These are phyloP conservation scores for Cerrena zonata DNA, from an alignment of 1,284 basidiomycete genomes.

Conservation along the genomic window DNA sequence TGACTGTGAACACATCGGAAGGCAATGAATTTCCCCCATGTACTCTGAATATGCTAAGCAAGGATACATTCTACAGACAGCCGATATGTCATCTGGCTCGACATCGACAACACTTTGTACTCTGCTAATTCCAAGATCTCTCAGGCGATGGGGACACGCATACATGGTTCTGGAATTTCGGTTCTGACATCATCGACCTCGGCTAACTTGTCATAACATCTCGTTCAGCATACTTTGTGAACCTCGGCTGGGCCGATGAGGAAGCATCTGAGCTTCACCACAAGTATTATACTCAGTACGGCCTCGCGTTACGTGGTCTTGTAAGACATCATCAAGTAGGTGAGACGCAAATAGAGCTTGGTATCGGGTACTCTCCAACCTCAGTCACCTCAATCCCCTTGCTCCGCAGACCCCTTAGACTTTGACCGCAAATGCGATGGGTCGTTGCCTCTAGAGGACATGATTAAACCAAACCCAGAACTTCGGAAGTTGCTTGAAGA, in stretches of 20 bases:
- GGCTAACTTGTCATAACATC: neutral
- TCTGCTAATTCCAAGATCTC: slow-evolving; percentile 71
- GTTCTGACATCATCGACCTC: neutral
- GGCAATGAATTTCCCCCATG: neutral
- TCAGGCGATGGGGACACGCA: slow-evolving; percentile 75
- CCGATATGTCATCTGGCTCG: slow-evolving; percentile 67
- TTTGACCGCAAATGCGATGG: slow-evolving; percentile 84
- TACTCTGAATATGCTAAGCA: neutral
- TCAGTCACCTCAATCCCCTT: no score
- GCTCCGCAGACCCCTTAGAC: slow-evolving; percentile 72
- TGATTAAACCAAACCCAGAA: slow-evolving; percentile 62
- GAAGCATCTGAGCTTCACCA: slow-evolving; percentile 71
- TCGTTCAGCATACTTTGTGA: slow-evolving; percentile 65
- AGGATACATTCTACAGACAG: slow-evolving; percentile 35
- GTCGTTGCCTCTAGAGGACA: slow-evolving; percentile 75
- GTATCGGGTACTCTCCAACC: no score
- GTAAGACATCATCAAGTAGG: slow-evolving; percentile 76
- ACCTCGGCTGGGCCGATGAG: slow-evolving; percentile 60
- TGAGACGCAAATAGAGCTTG: slow-evolving; percentile 28
- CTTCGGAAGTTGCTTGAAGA: slow-evolving; percentile 69
- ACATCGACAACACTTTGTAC: slow-evolving; percentile 85
- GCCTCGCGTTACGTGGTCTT: slow-evolving; percentile 80
- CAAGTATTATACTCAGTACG: slow-evolving; percentile 75
- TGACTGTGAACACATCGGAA: neutral
- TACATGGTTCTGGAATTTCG: slow-evolving; percentile 50